Conservation (phyloP, 129 eudicot species). For the Helianthus tuberosus region DNA sequence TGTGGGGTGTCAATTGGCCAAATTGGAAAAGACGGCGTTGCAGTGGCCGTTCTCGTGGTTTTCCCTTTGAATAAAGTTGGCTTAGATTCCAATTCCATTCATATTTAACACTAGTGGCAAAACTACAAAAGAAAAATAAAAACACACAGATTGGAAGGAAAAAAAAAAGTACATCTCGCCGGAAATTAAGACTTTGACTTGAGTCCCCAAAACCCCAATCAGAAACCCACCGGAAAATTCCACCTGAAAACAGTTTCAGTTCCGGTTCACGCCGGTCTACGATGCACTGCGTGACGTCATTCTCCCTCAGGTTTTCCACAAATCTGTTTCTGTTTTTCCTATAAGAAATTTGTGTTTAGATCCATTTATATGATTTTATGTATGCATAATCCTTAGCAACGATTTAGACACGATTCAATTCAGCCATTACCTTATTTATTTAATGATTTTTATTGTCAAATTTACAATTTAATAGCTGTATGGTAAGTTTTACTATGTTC, state of each 20-base stretch:
- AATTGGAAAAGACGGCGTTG: too few relatives aligned
- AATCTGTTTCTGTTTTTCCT: not conserved
- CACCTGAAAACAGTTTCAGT: conserved; percentile 25
- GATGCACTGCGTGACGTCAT: conserved; percentile 32
- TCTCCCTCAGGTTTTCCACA: conserved; percentile 35
- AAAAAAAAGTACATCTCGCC: conserved; percentile 19
- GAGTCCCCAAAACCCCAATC: conserved; percentile 28
- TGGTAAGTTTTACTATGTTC: not conserved
- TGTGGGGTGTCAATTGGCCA: too few relatives aligned
- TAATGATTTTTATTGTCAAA: not conserved
- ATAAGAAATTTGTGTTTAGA: conserved; percentile 9
- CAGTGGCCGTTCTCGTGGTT: too few relatives aligned
- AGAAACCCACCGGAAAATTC: conserved; percentile 26
- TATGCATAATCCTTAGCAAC: conserved; percentile 4
- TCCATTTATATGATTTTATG: conserved; percentile 22
- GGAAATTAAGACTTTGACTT: conserved; percentile 31
- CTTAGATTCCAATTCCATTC: not conserved
- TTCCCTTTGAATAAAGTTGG: conserved; percentile 10
- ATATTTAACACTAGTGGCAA: not conserved
- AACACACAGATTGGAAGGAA: not conserved
- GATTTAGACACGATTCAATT: conserved; percentile 15
- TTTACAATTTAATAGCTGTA: too few relatives aligned
- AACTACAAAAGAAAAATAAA: not conserved
- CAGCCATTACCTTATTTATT: conserved; percentile 4
- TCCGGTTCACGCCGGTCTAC: conserved; percentile 27